These are phyloP conservation scores for Lichtheimia ramosa DNA, from an alignment of 371 early-diverging fungal genomes.

Conservation along the genomic window DNA sequence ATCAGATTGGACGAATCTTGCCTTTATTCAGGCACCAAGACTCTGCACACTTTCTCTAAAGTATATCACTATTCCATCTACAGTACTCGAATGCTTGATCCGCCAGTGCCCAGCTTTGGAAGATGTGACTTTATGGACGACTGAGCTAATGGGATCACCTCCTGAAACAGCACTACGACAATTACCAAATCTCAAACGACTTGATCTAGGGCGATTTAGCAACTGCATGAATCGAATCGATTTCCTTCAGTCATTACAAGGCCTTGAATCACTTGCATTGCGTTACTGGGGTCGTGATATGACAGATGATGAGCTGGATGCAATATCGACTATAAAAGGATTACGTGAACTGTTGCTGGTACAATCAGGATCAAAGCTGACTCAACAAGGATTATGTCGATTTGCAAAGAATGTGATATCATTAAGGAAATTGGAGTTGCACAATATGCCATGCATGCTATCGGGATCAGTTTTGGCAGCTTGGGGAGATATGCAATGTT, in stretches of 20 bases:
- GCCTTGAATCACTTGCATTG: neutral
- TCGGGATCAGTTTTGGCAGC: too few species aligned
- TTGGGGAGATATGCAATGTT: too few species aligned
- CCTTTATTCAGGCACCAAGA: neutral
- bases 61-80: neutral
- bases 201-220: neutral
- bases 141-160: too few species aligned
- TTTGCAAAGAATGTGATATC: too few species aligned
- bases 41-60: conserved; percentile 2
- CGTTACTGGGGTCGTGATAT: conserved; percentile 1
- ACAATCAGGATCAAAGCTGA: neutral
- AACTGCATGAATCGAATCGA: neutral
- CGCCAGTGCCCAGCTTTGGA: neutral
- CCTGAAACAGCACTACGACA: neutral
- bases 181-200: neutral
- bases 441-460: too few species aligned
- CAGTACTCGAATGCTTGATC: neutral
- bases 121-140: neutral
- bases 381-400: too few species aligned
- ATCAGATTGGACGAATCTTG: conserved; percentile 1
- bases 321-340: neutral
- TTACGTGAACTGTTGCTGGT: neutral
- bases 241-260: neutral
- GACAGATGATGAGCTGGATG: neutral
- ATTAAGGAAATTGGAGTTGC: too few species aligned